Percentiles rank a stretch among this genome's conserved stretches.
phyloP scores from a whole-genome alignment of 75 land plant species.

The Pseudotsuga menziesii region DNA sequence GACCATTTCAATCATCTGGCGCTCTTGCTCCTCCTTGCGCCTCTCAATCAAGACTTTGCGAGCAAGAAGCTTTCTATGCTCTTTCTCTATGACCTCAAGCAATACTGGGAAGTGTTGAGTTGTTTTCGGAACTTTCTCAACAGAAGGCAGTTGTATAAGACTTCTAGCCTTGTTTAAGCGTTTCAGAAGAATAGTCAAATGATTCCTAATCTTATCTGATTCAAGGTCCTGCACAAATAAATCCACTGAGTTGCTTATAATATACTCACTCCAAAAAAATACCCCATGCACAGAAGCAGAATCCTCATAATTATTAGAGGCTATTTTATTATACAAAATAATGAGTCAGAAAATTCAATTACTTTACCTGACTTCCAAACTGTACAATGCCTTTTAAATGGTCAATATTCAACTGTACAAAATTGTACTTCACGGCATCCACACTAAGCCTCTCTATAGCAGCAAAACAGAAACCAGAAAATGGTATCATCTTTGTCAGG shows the following conservation, averaged over 20 bases:
- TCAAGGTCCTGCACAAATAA: slow-evolving; percentile 66
- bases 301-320: background rate
- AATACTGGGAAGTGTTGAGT: slow-evolving; percentile 40
- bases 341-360: background rate
- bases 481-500: slow-evolving; percentile 70
- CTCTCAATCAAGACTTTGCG: slow-evolving; percentile 93
- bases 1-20: slow-evolving; percentile 91
- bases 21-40: slow-evolving; percentile 97
- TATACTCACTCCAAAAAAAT: background rate
- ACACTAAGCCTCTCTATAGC: slow-evolving; percentile 78
- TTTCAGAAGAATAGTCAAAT: slow-evolving; percentile 68
- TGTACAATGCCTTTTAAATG: slow-evolving; percentile 64
- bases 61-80: slow-evolving; percentile 90
- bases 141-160: slow-evolving; percentile 51
- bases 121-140: slow-evolving; percentile 41
- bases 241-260: background rate
- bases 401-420: slow-evolving; percentile 79
- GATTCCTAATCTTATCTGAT: slow-evolving; percentile 69
- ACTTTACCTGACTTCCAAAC: slow-evolving; percentile 76
- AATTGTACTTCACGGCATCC: slow-evolving; percentile 88
- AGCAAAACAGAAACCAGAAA: slow-evolving; percentile 75
- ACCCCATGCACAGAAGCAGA: background rate
- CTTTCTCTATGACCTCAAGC: slow-evolving; percentile 68
- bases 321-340: background rate
- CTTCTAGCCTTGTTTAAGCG: slow-evolving; percentile 65